phyloP scores from a whole-genome alignment of 768 basidiomycete genomes.

The Collybia nuda region DNA sequence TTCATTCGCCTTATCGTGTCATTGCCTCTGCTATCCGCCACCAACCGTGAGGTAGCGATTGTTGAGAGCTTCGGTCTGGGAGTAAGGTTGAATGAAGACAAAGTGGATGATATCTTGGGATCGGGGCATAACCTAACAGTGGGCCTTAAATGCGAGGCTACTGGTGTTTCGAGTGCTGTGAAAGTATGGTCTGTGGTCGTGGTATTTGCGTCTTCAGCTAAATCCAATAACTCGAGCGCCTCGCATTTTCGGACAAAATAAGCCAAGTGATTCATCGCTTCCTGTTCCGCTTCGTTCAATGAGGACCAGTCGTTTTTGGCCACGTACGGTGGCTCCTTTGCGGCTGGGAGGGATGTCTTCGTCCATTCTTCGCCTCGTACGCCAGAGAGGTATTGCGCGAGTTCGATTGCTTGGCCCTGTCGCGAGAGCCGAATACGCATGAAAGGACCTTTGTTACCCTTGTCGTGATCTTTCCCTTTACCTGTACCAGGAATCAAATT shows the following conservation, averaged over 20 bases:
- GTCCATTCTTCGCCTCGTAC: conserved; percentile 38
- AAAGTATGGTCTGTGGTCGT: background rate
- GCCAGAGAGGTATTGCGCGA: conserved; percentile 30
- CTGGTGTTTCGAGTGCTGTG: background rate
- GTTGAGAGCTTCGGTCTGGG: background rate
- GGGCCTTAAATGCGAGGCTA: background rate
- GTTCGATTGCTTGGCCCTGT: conserved; percentile 29
- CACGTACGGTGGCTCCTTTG: conserved; percentile 18
- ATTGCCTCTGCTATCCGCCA: background rate
- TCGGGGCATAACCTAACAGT: background rate
- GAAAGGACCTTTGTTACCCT: conserved; percentile 11
- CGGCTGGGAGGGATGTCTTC: conserved; percentile 26
- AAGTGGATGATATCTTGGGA: background rate
- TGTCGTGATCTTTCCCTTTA: background rate
- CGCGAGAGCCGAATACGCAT: conserved; percentile 39
- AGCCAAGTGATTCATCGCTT: conserved; percentile 20
- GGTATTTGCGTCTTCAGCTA: background rate
- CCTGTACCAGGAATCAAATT: too few relatives aligned
- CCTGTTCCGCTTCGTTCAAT: conserved; percentile 24
- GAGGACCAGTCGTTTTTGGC: conserved; percentile 19
- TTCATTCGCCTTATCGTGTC: background rate
- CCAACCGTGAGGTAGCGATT: background rate
- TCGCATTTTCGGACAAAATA: conserved; percentile 26
- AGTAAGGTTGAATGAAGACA: conserved; percentile 1
- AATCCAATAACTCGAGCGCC: conserved; percentile 10